A percentile compares a stretch with the other conserved stretches of the same genome.
Evolutionary conservation across 2,329 filamentous ascomycete genomes (phyloP).

Genomic region (Colletotrichum sidae): DNA sequence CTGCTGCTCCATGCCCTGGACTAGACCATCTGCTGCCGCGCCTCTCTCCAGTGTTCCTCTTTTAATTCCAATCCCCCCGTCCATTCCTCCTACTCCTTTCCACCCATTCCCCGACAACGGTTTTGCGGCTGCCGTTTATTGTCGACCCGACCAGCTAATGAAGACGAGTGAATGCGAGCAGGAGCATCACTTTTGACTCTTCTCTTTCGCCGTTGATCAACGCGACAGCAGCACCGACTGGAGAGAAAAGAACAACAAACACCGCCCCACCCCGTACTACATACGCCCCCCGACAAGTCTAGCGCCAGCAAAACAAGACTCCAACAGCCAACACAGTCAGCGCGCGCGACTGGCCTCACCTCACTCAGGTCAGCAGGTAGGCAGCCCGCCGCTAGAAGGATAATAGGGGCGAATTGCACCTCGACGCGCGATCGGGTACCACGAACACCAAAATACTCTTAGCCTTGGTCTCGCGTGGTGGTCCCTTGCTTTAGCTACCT

Average conservation of each 20-base stretch:
- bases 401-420: slow-evolving; percentile 33
- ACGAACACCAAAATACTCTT: slow-evolving; percentile 3
- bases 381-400: background rate
- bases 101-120: slow-evolving; percentile 26
- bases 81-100: slow-evolving; percentile 23
- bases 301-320: slow-evolving; percentile 10
- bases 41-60: slow-evolving; percentile 10
- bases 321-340: slow-evolving; percentile 9
- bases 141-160: slow-evolving; percentile 14
- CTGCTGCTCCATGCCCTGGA: slow-evolving; percentile 1
- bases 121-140: slow-evolving; percentile 16
- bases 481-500: too few species aligned
- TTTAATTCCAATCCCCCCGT: slow-evolving; percentile 33
- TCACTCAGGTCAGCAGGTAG: background rate
- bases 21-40: background rate
- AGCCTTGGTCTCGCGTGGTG: too few species aligned
- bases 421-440: slow-evolving; percentile 29
- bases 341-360: background rate
- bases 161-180: background rate
- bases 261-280: background rate
- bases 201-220: background rate
- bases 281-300: slow-evolving; percentile 12
- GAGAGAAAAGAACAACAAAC: slow-evolving; percentile 20
- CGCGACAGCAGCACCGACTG: slow-evolving; percentile 7
- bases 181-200: too few species aligned